Evolutionary conservation across 257 asterid genomes (phyloP).

Genomic region (Solanum ossicruentum): DNA sequence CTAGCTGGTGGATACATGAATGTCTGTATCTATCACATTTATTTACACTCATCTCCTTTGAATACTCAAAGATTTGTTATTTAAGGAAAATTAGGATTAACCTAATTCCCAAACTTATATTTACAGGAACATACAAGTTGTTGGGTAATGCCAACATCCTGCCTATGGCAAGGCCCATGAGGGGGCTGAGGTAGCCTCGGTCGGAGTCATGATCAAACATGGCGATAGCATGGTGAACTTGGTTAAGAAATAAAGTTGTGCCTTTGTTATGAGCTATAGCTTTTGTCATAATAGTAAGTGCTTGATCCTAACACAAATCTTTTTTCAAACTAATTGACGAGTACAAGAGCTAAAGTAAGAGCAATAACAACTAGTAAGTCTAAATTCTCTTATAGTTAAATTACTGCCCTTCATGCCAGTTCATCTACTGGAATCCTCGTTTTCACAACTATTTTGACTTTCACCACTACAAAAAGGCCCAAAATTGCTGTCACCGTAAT

Average conservation of each 20-base stretch:
- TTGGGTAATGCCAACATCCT: too few species aligned
- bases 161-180: too few species aligned
- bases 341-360: not conserved
- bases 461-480: not conserved
- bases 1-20: not conserved
- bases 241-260: too few species aligned
- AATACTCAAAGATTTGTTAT: not conserved
- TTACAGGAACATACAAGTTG: not conserved
- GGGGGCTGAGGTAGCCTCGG: too few species aligned
- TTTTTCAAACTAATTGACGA: not conserved
- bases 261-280: too few species aligned
- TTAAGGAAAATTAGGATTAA: not conserved
- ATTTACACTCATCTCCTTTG: not conserved
- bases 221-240: too few species aligned
- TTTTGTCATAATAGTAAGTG: too few species aligned
- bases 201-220: too few species aligned
- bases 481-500: not conserved
- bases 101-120: not conserved
- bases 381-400: not conserved
- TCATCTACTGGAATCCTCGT: not conserved
- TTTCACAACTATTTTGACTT: not conserved
- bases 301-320: too few species aligned
- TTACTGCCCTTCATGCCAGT: not conserved
- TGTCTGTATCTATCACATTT: not conserved
- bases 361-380: not conserved